Evolutionary conservation across 164 flowering plant species (phyloP).

Genomic region (Kalanchoe fedtschenkoi): DNA sequence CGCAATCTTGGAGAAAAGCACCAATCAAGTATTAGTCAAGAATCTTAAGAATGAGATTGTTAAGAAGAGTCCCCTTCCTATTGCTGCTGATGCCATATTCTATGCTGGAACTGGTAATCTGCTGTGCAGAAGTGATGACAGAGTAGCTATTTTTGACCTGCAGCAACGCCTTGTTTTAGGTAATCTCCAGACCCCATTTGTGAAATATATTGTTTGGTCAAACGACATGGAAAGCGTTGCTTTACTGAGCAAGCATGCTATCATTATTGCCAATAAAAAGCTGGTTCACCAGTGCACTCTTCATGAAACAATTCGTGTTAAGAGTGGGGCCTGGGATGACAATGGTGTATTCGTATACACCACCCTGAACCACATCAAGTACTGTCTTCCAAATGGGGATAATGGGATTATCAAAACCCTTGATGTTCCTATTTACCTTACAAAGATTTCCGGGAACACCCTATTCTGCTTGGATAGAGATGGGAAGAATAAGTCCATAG

Average conservation of each 20-base stretch:
- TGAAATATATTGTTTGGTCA: slow-evolving; percentile 81
- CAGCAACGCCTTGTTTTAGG: slow-evolving; percentile 79
- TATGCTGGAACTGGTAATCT: slow-evolving; percentile 87
- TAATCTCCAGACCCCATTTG: slow-evolving; percentile 70
- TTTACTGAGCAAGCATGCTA: slow-evolving; percentile 82
- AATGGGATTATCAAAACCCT: slow-evolving; percentile 58
- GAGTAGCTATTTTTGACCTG: slow-evolving; percentile 71
- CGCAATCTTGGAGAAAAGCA: slow-evolving; percentile 77
- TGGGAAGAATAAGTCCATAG: slow-evolving; percentile 39
- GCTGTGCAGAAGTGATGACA: slow-evolving; percentile 77
- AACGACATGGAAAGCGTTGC: slow-evolving; percentile 90
- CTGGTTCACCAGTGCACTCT: slow-evolving; percentile 79
- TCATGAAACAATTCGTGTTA: slow-evolving; percentile 89
- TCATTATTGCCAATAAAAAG: slow-evolving; percentile 69
- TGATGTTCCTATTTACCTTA: slow-evolving; percentile 36
- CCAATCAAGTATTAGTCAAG: slow-evolving; percentile 64
- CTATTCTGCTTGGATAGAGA: slow-evolving; percentile 48
- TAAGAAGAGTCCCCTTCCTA: slow-evolving; percentile 57
- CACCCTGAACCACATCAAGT: slow-evolving; percentile 75
- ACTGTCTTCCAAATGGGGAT: slow-evolving; percentile 78
- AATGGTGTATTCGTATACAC: slow-evolving; percentile 84
- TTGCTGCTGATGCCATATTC: slow-evolving; percentile 65
- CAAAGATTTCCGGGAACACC: slow-evolving; percentile 67
- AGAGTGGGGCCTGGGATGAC: slow-evolving; percentile 92
- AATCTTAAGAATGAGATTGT: slow-evolving; percentile 72